Base-by-base conservation (phyloP, 768 basidiomycete genomes). In the Sporobolomyces pararoseus region DNA sequence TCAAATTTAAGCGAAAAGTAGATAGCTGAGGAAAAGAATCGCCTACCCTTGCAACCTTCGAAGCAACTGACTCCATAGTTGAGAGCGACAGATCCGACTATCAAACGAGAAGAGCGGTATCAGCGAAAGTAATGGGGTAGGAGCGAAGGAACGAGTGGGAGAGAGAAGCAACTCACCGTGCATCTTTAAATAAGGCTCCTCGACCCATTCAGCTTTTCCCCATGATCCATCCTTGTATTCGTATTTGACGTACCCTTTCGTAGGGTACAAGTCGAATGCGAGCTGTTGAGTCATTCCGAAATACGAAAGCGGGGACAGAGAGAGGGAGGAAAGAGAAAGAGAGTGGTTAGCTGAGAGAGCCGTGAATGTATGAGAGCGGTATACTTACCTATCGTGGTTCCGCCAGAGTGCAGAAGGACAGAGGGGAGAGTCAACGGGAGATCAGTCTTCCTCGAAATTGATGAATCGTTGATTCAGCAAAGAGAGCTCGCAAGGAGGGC, bases 241-340 rank as follows among this genome's bases (percentile, higher is more conserved):
- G 63, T 71, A 73, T 39, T 58, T 58, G 58, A 70, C 72, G 63
- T 68, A 72, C 16, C 72, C 76, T 49, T 70, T 64, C 3, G 72
- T 76, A 25, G 65, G 63, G 42, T 60, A 65, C 25, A 70, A 49
- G 54, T 44, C 66, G 35, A 74, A 74, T 23, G 72, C 68, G 52
- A 74, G 68, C 72, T 67, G n/a, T 7, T 1, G 10, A 27, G 31
- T n/a, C 23, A 19, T 23, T 0, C 32, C 16, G 62, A n/a, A 32
- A 34, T 34, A 27, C 7, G 3, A 25, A 35, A 25, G 63, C 39
- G 9, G 21, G 52, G 16, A 19, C 7, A 29, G 7, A 25, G 42
- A 16, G 52, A 16, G 7, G 7, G 42, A 23, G 12, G 52, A 54
- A n/a, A 19, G 47, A 25, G 14, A 16, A 46, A n/a, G n/a, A n/a